Evolutionary conservation across 495 filamentous ascomycete species (phyloP).

Genomic region (Neurospora pannonica): DNA sequence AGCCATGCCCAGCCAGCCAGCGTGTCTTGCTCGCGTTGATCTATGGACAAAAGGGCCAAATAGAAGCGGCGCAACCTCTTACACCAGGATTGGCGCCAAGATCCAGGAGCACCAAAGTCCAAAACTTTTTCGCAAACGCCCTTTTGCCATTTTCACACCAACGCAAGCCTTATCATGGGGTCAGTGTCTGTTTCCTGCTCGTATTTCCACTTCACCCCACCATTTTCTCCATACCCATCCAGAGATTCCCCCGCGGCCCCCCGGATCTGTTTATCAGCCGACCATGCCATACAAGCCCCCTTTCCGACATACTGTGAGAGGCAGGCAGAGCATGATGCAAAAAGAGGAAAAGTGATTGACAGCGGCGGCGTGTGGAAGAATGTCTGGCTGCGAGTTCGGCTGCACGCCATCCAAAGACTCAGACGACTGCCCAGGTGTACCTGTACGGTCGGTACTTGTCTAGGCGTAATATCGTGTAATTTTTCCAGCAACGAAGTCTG

Average conservation of each 20-base stretch:
- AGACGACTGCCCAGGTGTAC: neutral
- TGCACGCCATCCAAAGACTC: neutral
- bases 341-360: neutral
- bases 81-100: neutral
- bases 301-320: neutral
- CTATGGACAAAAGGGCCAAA: neutral
- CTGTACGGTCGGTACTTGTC: constrained; percentile 2
- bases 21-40: neutral
- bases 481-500: constrained; percentile 8
- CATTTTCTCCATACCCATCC: neutral
- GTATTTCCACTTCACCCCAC: neutral
- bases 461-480: constrained; percentile 3
- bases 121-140: neutral
- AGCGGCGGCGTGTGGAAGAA: neutral
- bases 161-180: neutral
- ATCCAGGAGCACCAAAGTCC: neutral
- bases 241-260: neutral
- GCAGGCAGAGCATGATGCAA: neutral
- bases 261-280: neutral
- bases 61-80: neutral
- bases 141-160: neutral
- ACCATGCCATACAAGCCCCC: neutral
- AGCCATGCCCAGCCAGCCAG: neutral
- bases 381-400: neutral
- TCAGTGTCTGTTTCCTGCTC: neutral